A percentile compares a stretch with the other conserved stretches of the same genome.
These are phyloP conservation scores for Aquilaria sinensis DNA, from an alignment of 345 rosid species.

Conservation along the genomic window DNA sequence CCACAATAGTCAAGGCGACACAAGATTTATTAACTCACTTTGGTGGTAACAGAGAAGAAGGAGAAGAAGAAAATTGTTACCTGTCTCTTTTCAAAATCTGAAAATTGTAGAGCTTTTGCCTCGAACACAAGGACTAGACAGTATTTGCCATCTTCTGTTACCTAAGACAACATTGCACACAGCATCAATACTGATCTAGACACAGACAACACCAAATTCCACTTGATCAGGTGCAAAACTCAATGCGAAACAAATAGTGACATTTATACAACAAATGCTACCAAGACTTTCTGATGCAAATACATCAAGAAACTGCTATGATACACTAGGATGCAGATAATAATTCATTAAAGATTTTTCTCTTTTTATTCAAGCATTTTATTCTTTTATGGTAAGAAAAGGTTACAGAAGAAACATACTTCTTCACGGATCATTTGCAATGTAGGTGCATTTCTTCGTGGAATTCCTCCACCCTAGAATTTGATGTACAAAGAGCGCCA, in stretches of 20 bases:
- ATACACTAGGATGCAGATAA: too few relatives aligned
- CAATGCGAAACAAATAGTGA: background rate
- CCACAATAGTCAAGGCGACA: too few relatives aligned
- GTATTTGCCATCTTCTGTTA: constrained; percentile 73
- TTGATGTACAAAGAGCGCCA: constrained; percentile 6
- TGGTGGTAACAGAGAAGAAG: background rate
- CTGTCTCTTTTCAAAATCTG: constrained; percentile 87
- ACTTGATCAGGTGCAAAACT: background rate
- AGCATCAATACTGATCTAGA: background rate
- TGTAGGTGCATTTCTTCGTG: constrained; percentile 81
- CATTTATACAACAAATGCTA: background rate
- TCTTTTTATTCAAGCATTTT: background rate
- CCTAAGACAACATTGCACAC: constrained; percentile 31
- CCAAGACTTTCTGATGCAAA: too few relatives aligned
- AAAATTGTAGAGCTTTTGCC: constrained; percentile 69
- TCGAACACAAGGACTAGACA: constrained; percentile 65
- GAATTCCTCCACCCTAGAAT: constrained; percentile 83
- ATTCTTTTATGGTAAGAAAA: constrained; percentile 1
- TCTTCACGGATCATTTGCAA: constrained; percentile 78
- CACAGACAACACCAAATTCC: background rate
- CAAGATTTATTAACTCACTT: too few relatives aligned
- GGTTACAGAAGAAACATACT: constrained; percentile 30
- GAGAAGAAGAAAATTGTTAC: constrained; percentile 19
- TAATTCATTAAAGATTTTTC: background rate
- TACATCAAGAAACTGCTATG: too few relatives aligned